phyloP scores from a whole-genome alignment of 2,329 filamentous ascomycete genomes.

The Colletotrichum truncatum region DNA sequence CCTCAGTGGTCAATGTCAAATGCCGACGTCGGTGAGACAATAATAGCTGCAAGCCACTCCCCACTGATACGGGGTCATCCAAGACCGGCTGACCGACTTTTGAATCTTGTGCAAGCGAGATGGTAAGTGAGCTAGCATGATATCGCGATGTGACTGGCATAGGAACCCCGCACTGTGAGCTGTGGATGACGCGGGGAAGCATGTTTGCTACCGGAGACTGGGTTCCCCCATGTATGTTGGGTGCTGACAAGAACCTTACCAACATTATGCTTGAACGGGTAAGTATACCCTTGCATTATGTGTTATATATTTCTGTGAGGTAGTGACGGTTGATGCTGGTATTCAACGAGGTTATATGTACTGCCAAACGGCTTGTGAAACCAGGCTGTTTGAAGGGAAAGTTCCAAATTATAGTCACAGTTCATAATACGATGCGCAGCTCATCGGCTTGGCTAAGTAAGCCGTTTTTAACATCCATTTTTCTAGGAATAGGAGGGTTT shows the following conservation, averaged over 20 bases:
- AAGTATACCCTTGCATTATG: not conserved
- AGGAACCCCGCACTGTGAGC: constrained; percentile 3
- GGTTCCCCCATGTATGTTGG: not conserved
- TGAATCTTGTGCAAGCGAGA: not conserved
- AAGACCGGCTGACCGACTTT: not conserved
- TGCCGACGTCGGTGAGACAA: constrained; percentile 32
- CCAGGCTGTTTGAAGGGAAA: too few relatives aligned
- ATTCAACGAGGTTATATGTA: too few relatives aligned
- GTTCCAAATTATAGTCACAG: too few relatives aligned
- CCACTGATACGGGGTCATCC: not conserved
- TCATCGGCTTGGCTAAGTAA: constrained; percentile 42
- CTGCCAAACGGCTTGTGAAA: too few relatives aligned
- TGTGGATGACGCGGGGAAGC: constrained; percentile 20
- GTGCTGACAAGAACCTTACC: constrained; percentile 12
- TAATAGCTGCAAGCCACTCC: constrained; percentile 22
- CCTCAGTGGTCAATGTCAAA: constrained; percentile 26
- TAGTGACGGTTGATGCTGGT: not conserved
- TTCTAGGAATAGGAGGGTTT: constrained; percentile 50
- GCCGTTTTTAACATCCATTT: constrained; percentile 48
- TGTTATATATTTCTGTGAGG: not conserved
- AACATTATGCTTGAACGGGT: not conserved
- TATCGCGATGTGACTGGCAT: not conserved
- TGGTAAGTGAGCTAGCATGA: not conserved
- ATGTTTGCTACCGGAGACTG: not conserved
- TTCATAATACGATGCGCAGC: constrained; percentile 17